phyloP scores from a whole-genome alignment of 2,329 filamentous ascomycete species.

The Colletotrichum sp. region DNA sequence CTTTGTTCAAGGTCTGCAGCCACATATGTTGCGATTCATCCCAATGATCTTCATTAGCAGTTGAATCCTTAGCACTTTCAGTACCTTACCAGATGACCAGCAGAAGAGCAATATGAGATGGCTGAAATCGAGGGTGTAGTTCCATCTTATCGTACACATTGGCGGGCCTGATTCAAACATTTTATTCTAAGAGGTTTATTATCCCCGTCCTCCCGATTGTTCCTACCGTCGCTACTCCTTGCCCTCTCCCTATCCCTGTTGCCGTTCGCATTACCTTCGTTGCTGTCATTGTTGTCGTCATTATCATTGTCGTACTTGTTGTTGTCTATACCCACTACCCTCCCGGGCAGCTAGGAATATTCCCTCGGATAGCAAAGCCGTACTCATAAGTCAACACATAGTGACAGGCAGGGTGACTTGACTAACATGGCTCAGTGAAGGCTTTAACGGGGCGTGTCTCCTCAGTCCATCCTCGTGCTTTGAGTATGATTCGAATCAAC shows the following conservation, averaged over 20 bases:
- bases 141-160: neutral
- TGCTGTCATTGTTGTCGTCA: no score
- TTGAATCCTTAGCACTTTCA: neutral
- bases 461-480: neutral
- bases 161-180: neutral
- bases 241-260: no score
- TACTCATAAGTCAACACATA: no score
- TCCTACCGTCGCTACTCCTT: no score
- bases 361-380: no score
- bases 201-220: no score
- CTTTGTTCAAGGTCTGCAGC: neutral
- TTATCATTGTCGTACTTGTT: no score
- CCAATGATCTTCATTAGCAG: rapidly evolving
- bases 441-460: rapidly evolving
- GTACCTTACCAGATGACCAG: rapidly evolving
- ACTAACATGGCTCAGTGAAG: neutral
- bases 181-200: no score
- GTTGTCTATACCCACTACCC: no score
- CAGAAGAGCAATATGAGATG: neutral
- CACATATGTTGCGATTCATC: neutral
- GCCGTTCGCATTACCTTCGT: no score
- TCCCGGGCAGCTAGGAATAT: no score
- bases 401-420: no score
- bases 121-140: neutral
- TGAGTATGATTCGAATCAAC: neutral